phyloP scores from a whole-genome alignment of 768 basidiomycete species.

The Suillus spraguei region DNA sequence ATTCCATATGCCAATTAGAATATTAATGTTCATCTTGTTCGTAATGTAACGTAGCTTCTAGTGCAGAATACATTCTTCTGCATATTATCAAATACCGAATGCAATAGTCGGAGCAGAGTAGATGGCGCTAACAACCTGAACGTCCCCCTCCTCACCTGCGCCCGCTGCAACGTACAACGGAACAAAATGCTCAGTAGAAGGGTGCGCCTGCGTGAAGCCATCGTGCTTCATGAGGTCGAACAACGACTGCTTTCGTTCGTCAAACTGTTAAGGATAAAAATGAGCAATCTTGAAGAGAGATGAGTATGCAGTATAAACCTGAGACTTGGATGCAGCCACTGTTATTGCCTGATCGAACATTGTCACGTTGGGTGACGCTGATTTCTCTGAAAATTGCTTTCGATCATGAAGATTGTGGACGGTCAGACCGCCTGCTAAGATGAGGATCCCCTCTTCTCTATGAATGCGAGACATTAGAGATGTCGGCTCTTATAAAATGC shows the following conservation, averaged over 20 bases:
- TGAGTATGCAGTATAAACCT: constrained; percentile 41
- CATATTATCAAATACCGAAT: constrained; percentile 52
- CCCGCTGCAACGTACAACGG: constrained; percentile 79
- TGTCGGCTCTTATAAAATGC: background rate
- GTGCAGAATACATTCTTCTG: constrained; percentile 13
- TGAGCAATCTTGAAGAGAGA: background rate
- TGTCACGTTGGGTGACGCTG: constrained; percentile 49
- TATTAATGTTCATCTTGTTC: background rate
- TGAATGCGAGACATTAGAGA: background rate
- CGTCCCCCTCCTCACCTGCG: constrained; percentile 60
- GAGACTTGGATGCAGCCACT: constrained; percentile 49
- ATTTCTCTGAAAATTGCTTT: constrained; percentile 49
- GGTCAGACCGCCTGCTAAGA: constrained; percentile 72
- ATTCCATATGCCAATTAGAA: background rate
- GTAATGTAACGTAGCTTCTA: background rate
- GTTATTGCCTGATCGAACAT: constrained; percentile 63
- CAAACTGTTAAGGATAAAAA: constrained; percentile 36
- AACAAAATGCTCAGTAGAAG: constrained; percentile 80
- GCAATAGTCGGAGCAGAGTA: constrained; percentile 68
- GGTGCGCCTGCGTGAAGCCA: constrained; percentile 70
- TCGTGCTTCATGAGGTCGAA: constrained; percentile 55
- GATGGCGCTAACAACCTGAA: constrained; percentile 49
- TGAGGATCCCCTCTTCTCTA: constrained; percentile 66
- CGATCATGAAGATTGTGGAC: constrained; percentile 68
- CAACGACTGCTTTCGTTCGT: constrained; percentile 58